Conservation (phyloP, 148 eudicot species). For the Dysphania ambrosioides region DNA sequence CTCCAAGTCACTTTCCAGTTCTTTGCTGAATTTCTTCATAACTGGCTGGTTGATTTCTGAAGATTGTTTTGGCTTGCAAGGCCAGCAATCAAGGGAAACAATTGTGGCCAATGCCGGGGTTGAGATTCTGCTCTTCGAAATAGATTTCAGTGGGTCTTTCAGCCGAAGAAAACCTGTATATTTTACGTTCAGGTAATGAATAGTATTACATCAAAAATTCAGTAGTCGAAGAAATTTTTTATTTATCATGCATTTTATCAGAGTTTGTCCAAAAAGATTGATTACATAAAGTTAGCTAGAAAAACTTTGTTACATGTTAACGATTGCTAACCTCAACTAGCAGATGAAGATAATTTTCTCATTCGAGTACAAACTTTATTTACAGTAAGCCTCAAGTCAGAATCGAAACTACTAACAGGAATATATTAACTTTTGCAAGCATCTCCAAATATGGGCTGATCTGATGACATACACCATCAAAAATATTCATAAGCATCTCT, state of each 20-base stretch:
- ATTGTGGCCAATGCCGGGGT: constrained; percentile 43
- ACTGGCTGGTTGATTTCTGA: constrained; percentile 38
- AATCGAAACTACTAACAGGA: not conserved
- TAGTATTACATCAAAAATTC: not conserved
- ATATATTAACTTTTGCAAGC: not conserved
- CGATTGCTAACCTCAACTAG: not conserved
- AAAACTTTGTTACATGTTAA: not conserved
- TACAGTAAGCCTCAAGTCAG: constrained; percentile 22
- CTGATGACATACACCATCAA: not conserved
- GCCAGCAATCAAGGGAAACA: constrained; percentile 47
- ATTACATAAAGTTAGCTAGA: not conserved
- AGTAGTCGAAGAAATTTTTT: not conserved
- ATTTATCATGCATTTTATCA: not conserved
- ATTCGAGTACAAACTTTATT: not conserved
- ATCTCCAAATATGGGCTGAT: not conserved
- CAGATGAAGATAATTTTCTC: constrained; percentile 10
- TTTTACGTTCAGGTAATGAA: not conserved
- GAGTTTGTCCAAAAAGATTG: not conserved
- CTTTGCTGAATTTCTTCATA: constrained; percentile 55
- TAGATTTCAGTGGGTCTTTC: constrained; percentile 68
- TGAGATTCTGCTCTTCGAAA: constrained; percentile 39
- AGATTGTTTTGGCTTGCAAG: constrained; percentile 38
- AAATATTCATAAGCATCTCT: not conserved
- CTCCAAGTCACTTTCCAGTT: constrained; percentile 70
- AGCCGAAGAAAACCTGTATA: constrained; percentile 69